Conservation (phyloP, 371 early-diverging fungal genomes). For the Entomophthora muscae region DNA sequence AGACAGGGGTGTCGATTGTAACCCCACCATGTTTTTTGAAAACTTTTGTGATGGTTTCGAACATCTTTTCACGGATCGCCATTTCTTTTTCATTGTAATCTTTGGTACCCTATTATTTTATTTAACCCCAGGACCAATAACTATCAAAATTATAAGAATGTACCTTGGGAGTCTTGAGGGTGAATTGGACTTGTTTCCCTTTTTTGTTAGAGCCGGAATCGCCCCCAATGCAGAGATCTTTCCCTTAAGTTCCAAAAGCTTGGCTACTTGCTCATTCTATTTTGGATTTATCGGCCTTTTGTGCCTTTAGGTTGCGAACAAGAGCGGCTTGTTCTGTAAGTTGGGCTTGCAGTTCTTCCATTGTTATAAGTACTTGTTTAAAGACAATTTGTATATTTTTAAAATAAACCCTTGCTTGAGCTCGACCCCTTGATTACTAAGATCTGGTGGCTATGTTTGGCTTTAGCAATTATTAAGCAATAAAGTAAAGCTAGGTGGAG, state of each 20-base stretch:
- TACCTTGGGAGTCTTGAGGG: conserved; percentile 60
- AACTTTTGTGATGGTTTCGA: conserved; percentile 60
- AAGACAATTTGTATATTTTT: too few relatives aligned
- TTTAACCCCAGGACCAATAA: too few relatives aligned
- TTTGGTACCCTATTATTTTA: conserved; percentile 91
- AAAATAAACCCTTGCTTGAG: too few relatives aligned
- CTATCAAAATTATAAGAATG: not conserved
- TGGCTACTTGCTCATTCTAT: conserved; percentile 36
- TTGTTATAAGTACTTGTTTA: too few relatives aligned
- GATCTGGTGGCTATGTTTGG: too few relatives aligned
- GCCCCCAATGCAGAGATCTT: conserved; percentile 27
- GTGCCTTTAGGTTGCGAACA: conserved; percentile 38
- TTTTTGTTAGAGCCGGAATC: conserved; percentile 18
- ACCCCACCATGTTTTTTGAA: conserved; percentile 96
- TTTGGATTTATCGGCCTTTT: conserved; percentile 30
- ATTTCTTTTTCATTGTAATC: conserved; percentile 93
- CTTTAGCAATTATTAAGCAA: too few relatives aligned
- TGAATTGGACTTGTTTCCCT: conserved; percentile 22
- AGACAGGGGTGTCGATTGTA: conserved; percentile 98
- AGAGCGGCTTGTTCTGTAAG: conserved; percentile 38
- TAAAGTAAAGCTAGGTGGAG: too few relatives aligned
- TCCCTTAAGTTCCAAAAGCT: conserved; percentile 36
- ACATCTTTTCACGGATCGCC: conserved; percentile 84
- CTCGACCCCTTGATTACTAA: too few relatives aligned
- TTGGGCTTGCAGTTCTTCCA: conserved; percentile 27